Percentiles rank a stretch among this genome's conserved stretches.
These are phyloP conservation scores for Ophiostoma himal-ulmi DNA, from an alignment of 2,329 filamentous ascomycete genomes.

Conservation along the genomic window DNA sequence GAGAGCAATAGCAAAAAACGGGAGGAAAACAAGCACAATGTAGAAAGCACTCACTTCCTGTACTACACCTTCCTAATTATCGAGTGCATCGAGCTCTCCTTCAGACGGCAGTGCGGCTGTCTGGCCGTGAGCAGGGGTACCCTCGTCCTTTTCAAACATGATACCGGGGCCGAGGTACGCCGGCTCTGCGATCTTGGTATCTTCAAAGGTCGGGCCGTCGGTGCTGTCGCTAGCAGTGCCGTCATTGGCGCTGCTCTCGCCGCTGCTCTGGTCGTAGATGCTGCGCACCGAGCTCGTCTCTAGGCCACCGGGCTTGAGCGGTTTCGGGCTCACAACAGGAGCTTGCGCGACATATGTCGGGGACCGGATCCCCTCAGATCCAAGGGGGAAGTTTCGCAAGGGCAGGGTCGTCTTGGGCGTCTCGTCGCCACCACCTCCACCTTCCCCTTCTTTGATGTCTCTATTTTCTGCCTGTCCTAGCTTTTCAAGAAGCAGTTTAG, in stretches of 20 bases:
- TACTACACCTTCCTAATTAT: constrained; percentile 31
- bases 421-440: not conserved
- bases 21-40: too few species aligned
- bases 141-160: constrained; percentile 49
- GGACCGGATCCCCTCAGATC: constrained; percentile 42
- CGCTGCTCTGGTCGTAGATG: constrained; percentile 22
- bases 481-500: constrained; percentile 53
- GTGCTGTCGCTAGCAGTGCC: constrained; percentile 7
- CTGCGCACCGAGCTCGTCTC: constrained; percentile 29
- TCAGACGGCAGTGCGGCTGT: constrained; percentile 38
- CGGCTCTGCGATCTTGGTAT: constrained; percentile 37
- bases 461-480: constrained; percentile 36
- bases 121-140: constrained; percentile 31
- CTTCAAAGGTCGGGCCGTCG: not conserved
- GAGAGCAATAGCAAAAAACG: not conserved
- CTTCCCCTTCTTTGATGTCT: constrained; percentile 19
- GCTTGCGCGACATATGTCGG: constrained; percentile 42
- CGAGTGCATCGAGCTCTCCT: constrained; percentile 39
- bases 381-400: not conserved
- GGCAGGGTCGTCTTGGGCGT: constrained; percentile 49
- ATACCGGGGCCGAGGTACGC: constrained; percentile 47
- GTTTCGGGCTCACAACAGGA: constrained; percentile 35
- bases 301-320: constrained; percentile 31
- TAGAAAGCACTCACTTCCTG: not conserved
- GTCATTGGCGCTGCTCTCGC: constrained; percentile 25